Evolutionary conservation across 768 basidiomycete genomes (phyloP).

Genomic region (Daedalea quercina): DNA sequence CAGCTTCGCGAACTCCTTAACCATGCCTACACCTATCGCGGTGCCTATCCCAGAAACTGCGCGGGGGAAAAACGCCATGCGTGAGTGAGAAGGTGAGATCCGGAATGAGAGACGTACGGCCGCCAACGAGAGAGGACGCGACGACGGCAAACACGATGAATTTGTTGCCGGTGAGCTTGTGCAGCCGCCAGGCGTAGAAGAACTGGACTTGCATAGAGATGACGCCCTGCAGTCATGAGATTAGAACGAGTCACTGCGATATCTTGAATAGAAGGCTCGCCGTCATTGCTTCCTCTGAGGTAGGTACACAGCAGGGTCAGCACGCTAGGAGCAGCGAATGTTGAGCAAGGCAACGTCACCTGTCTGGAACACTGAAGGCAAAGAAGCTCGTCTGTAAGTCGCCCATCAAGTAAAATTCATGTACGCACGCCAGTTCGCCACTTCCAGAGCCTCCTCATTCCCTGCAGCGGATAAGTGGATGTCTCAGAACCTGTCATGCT

Average conservation of each 20-base stretch:
- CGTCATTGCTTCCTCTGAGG: background rate
- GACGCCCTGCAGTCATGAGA: conserved; percentile 10
- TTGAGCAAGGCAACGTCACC: background rate
- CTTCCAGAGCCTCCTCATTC: background rate
- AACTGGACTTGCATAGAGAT: conserved; percentile 16
- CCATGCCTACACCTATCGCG: conserved; percentile 23
- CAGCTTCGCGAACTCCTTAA: conserved; percentile 23
- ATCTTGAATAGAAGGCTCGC: background rate
- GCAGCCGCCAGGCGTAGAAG: conserved; percentile 21
- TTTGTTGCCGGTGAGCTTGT: conserved; percentile 12
- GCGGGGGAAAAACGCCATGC: background rate
- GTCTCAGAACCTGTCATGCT: background rate
- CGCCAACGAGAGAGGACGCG: conserved; percentile 6
- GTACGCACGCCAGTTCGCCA: conserved; percentile 1
- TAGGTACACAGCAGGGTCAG: conserved; percentile 18
- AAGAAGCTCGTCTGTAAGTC: background rate
- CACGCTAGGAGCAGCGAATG: background rate
- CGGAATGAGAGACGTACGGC: conserved; percentile 5
- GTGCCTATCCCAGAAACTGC: conserved; percentile 22
- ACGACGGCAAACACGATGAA: conserved; percentile 10
- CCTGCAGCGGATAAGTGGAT: background rate
- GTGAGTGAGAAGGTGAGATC: background rate
- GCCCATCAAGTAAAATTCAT: background rate
- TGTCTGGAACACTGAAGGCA: conserved; percentile 11
- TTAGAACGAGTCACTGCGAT: background rate